phyloP scores from a whole-genome alignment of 192 early-diverging fungal genomes.

The Gaertneriomyces sp. region DNA sequence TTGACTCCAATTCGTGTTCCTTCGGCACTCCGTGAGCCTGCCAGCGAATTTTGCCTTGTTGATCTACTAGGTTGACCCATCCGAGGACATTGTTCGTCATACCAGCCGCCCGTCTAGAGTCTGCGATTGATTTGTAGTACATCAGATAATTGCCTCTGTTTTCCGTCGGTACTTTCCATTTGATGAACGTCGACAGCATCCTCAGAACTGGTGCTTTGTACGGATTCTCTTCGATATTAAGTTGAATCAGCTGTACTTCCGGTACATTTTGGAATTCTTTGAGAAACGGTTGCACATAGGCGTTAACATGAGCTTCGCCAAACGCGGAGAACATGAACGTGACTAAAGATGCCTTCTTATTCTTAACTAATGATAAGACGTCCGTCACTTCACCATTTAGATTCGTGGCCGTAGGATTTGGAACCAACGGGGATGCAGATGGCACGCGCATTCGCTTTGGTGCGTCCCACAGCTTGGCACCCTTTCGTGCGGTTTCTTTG shows the following conservation, averaged over 20 bases:
- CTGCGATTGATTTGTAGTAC: conserved; percentile 30
- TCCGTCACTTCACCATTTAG: conserved; percentile 33
- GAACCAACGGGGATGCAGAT: conserved; percentile 28
- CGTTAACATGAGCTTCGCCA: conserved; percentile 42
- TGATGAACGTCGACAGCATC: conserved; percentile 30
- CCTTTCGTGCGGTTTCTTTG: conserved; percentile 43
- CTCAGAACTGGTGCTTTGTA: conserved; percentile 34
- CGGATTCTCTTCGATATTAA: conserved; percentile 44
- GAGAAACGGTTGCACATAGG: conserved; percentile 29
- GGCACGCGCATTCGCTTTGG: conserved; percentile 14
- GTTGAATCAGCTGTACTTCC: conserved; percentile 30
- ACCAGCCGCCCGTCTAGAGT: conserved; percentile 28
- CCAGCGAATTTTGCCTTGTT: conserved; percentile 38
- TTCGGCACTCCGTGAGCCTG: conserved; percentile 48
- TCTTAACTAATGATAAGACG: conserved; percentile 22
- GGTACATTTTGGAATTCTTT: conserved; percentile 23
- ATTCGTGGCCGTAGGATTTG: conserved; percentile 29
- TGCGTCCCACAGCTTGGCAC: conserved; percentile 50
- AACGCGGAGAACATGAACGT: conserved; percentile 42
- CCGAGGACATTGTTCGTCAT: conserved; percentile 47
- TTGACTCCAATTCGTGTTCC: conserved; percentile 35
- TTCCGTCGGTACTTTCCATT: conserved; percentile 31
- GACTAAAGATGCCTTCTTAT: conserved; percentile 32
- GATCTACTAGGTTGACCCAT: conserved; percentile 51
- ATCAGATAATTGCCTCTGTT: conserved; percentile 39